Evolutionary conservation across 1,284 basidiomycete species (phyloP), one percentile per base, ranked within the genome.

Genomic region (Ganoderma resinaceum): DNA sequence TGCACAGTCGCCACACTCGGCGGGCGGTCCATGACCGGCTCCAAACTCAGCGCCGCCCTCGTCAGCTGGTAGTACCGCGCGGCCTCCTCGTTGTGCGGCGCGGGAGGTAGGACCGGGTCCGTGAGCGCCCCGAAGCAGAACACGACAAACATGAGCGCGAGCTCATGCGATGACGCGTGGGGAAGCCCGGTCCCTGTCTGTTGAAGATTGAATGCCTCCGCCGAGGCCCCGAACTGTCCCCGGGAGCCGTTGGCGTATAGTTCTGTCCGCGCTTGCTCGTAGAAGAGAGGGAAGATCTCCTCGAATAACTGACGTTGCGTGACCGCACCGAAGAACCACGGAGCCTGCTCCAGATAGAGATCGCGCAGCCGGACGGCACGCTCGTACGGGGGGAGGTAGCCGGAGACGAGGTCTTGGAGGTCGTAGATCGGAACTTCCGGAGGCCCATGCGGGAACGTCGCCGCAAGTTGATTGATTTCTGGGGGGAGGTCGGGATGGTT

Each of bases 271-370:
- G 78, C 77, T 70, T 90, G 89, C 20, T 78, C 77, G 71, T 91
- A 92, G 87, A 89, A 92, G 43, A 87, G 75, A 31, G 91, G 91
- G 20, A 92, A 80, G 37, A 89, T 79, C 70, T 92, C 91, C 66
- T 90, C 87, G n/a, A 84, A 71, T 26, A 92, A 78, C 68, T 92
- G 91, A 18, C 80, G 80, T 46, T 82, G 80, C 2, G 88, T 88
- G 35, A 92, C 86, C 0, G 90, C 88, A 38, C 90, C 89, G 70
- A 91, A 92, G 76, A 92, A 91, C 91, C 91, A 93, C 0, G 90
- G 89, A 1, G 90, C 89, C 73, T 90, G 88, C 31, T 90, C 87
- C 61, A 92, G 83, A 77, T 93, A 93, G 16, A 91, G 82, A 31
- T 87, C 83, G 72, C 84, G 85, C 33, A 92, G 81, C 23, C 85